phyloP scores from a whole-genome alignment of 306 rosid genomes.

The Hippophae rhamnoides region DNA sequence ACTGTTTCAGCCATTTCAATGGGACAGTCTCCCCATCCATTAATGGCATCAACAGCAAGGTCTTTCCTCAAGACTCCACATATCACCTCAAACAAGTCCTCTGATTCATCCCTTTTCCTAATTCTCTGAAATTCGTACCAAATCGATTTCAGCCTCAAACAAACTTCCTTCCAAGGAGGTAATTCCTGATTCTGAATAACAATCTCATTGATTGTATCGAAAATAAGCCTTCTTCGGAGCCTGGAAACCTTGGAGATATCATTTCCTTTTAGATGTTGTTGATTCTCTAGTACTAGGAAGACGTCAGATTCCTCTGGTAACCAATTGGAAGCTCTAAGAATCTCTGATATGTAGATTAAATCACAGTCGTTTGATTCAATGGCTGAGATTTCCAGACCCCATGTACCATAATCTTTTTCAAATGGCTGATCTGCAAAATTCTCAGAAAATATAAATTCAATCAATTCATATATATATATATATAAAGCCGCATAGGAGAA shows the following conservation, averaged over 20 bases:
- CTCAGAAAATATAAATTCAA: neutral
- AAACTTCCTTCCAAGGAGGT: slow-evolving; percentile 67
- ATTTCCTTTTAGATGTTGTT: slow-evolving; percentile 55
- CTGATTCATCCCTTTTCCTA: slow-evolving; percentile 51
- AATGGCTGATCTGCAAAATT: slow-evolving; percentile 41
- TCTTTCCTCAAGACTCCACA: slow-evolving; percentile 66
- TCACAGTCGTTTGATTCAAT: slow-evolving; percentile 48
- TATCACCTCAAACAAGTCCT: slow-evolving; percentile 60
- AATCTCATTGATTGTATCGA: slow-evolving; percentile 66
- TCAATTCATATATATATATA: neutral
- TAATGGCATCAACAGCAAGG: slow-evolving; percentile 42
- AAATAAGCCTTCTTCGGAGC: slow-evolving; percentile 52
- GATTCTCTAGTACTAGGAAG: slow-evolving; percentile 63
- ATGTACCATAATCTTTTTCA: slow-evolving; percentile 49
- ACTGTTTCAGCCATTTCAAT: slow-evolving; percentile 56
- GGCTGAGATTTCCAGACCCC: slow-evolving; percentile 31
- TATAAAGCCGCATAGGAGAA: too few species aligned
- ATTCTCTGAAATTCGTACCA: slow-evolving; percentile 62
- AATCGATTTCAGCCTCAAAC: slow-evolving; percentile 24
- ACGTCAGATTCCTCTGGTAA: slow-evolving; percentile 48
- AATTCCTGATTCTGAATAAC: slow-evolving; percentile 35
- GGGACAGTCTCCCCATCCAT: slow-evolving; percentile 59
- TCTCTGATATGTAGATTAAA: slow-evolving; percentile 54
- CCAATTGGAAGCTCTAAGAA: slow-evolving; percentile 51
- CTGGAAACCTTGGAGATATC: slow-evolving; percentile 45